Conservation (phyloP, 805 yeast genomes). For the Metschnikowia sp. region DNA sequence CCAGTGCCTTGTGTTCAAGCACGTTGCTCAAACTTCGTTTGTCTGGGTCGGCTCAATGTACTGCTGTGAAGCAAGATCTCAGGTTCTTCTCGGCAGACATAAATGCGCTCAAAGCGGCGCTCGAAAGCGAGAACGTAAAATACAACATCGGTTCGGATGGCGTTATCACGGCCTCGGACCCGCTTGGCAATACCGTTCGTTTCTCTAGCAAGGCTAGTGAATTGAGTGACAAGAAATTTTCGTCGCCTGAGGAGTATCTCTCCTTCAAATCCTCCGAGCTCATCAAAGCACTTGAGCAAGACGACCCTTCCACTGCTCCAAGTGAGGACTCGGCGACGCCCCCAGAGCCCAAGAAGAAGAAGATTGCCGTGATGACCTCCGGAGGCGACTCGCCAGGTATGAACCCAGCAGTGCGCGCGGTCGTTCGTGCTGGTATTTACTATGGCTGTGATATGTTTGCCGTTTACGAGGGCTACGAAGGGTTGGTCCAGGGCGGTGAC, state of each 20-base stretch:
- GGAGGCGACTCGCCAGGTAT: constrained; percentile 99
- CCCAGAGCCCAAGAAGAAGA: constrained; percentile 9
- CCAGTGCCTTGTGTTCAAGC: constrained; percentile 25
- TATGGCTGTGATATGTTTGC: constrained; percentile 89
- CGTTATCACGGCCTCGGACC: constrained; percentile 23
- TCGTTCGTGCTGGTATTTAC: constrained; percentile 86
- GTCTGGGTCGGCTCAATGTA: constrained; percentile 16
- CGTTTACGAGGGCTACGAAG: constrained; percentile 92
- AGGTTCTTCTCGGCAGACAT: constrained; percentile 33
- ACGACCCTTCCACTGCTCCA: neutral
- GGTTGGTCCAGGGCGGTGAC: constrained; percentile 83
- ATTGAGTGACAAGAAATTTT: constrained; percentile 18
- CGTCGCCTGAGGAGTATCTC: constrained; percentile 28
- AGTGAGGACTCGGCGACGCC: neutral
- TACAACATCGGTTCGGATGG: constrained; percentile 10
- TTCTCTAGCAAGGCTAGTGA: constrained; percentile 25
- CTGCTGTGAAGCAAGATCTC: constrained; percentile 18
- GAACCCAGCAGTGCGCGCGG: constrained; percentile 95
- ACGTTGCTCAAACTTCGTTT: constrained; percentile 37
- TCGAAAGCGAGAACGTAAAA: constrained; percentile 11
- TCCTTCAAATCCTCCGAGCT: constrained; percentile 23
- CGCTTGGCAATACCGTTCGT: constrained; percentile 31
- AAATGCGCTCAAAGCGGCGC: constrained; percentile 18
- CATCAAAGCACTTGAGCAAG: constrained; percentile 13
- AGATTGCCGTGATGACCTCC: constrained; percentile 93